Evolutionary conservation across 2,329 filamentous ascomycete species (phyloP).

Genomic region (Trichoderma asperellum): DNA sequence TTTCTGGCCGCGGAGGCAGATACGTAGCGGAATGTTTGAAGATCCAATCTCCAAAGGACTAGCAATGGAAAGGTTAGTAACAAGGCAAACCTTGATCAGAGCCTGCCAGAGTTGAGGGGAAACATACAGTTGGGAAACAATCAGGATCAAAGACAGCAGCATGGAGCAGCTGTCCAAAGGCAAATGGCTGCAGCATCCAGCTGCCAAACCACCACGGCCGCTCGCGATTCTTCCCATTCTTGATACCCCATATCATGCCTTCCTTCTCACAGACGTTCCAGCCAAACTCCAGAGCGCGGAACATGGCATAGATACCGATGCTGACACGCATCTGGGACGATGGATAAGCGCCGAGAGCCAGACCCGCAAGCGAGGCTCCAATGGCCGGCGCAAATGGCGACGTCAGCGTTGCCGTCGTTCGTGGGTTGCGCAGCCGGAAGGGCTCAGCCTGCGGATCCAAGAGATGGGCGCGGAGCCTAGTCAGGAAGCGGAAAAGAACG

Average conservation of each 20-base stretch:
- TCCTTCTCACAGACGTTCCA: slow-evolving; percentile 84
- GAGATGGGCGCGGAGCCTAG: slow-evolving; percentile 75
- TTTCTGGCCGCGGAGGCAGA: slow-evolving; percentile 70
- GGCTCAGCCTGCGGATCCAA: slow-evolving; percentile 78
- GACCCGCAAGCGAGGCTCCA: slow-evolving; percentile 85
- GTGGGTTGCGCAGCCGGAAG: slow-evolving; percentile 82
- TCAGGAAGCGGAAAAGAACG: slow-evolving; percentile 87
- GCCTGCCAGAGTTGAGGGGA: too few species aligned
- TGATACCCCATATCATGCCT: slow-evolving; percentile 66
- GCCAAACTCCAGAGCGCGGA: slow-evolving; percentile 79
- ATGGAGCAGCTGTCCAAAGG: slow-evolving; percentile 76
- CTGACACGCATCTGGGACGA: slow-evolving; percentile 70
- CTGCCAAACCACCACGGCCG: slow-evolving; percentile 83
- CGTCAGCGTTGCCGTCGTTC: slow-evolving; percentile 73
- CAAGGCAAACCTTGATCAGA: background rate
- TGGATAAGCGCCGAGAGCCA: slow-evolving; percentile 78
- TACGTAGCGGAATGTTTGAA: slow-evolving; percentile 80
- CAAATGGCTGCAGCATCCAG: slow-evolving; percentile 78
- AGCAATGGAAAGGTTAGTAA: background rate
- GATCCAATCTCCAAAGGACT: slow-evolving; percentile 49
- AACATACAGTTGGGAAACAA: slow-evolving; percentile 65
- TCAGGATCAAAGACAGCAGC: slow-evolving; percentile 78
- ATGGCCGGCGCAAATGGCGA: slow-evolving; percentile 84
- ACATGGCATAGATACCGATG: slow-evolving; percentile 79
- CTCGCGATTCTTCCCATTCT: slow-evolving; percentile 59